Base-by-base conservation (phyloP, 768 basidiomycete species). In the Hygrocybe coccinea region DNA sequence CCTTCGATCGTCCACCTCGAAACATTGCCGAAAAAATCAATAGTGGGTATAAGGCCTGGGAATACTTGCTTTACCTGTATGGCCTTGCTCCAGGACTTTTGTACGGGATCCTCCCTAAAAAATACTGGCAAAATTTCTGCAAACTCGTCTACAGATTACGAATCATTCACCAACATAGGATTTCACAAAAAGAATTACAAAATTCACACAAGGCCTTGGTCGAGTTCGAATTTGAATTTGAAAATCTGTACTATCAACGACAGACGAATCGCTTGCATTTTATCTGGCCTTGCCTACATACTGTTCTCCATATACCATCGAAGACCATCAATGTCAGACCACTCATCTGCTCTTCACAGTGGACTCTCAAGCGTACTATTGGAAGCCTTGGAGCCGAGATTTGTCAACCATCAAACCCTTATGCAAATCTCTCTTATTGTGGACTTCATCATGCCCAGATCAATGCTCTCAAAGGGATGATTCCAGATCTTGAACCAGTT, bases 1-100 rank as follows among this genome's bases (percentile, higher is more conserved):
- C 63, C 73, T 70, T 72, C 54, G 69, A 70, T 36, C 64, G 64
- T n/a, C 65, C 68, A 9, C 73, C 71, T 0, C 60, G 67, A 0
- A 70, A 72, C 38, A 58, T 60, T 33, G 67, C 67, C n/a, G n/a
- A n/a, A n/a, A n/a, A n/a, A n/a, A n/a, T 73, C 10, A 36, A 17
- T 61, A 61, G 50, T 46, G 60, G 56, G 12, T 62, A 60, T 52
- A 60, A 60, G 43, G 57, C 59, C 15, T 35, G 14, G 3, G 52
- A 60, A 21, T 60, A 25, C 21, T 24, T 54, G 14, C 4, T 54
- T 36, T 59, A 55, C n/a, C 25, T 60, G 19, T 58, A 19, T 25
- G 50, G 48, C 14, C 52, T 63, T 21, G 48, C 53, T 8, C 62
- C 54, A 0, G 60, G 41, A 5, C 53, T 62, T 6, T 50, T 62